Evolutionary conservation across 805 yeast species (phyloP), one percentile per base, ranked within the genome.

Genomic region (Deakozyma indianensis): DNA sequence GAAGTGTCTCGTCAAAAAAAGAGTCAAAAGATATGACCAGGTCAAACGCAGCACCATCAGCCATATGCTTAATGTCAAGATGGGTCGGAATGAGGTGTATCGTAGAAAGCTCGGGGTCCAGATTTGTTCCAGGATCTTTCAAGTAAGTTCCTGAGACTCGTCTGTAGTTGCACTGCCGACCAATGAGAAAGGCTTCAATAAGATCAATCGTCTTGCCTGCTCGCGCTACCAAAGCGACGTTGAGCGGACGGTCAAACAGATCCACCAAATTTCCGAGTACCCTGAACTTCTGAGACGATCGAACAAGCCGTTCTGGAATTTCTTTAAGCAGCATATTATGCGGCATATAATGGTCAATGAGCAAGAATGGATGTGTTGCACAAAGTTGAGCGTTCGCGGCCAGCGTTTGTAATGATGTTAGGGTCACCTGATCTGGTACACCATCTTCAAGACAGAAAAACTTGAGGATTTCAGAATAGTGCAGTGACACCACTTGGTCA

Each of bases 401-500:
- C 61, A 94, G 75, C 4, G 84, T 80, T 48, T 77, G 74, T 59
- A 90, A 69, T 0, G 94, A 79, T 56, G 84, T 67, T 29, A 83
- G 74, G 23, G 83, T 75, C 42, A 71, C 71, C 43, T 75, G 77
- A 42, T 60, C 53, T n/a, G 59, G 49, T 25, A 25, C 7, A 38
- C 62, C 67, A 45, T 86, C 94, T n/a, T 32, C 38, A 7, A 32
- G 38, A 32, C 38, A 32, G 56, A 84, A 87, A 59, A 81, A 88
- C 62, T 86, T 80, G 53, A 90, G 67, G 47, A 90, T 86, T 58
- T 88, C 97, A 27, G 90, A 77, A 59, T 88, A 90, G 62, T 90
- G 97, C 35, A 87, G 67, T 1, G 95, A 83, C 11, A 90, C 83
- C 24, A 92, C 87, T 58, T 87, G 95, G 61, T 90, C 95, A 9